These are phyloP conservation scores for Fonsecaea monophora DNA, from an alignment of 2,329 filamentous ascomycete species.

Conservation along the genomic window DNA sequence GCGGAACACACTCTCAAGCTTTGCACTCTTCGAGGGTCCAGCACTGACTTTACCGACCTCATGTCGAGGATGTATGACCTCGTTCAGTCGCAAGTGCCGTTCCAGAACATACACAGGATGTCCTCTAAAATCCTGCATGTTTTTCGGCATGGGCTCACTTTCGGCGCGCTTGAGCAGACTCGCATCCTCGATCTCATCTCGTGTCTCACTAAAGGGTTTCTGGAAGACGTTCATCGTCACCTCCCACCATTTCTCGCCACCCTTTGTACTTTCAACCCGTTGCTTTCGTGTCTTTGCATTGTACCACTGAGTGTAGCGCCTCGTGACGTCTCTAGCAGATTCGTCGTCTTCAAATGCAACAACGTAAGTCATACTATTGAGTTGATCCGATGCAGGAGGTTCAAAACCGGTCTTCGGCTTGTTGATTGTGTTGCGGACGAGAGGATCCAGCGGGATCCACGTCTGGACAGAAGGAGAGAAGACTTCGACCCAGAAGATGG, in stretches of 20 bases:
- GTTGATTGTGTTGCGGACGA: conserved; percentile 80
- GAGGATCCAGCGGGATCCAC: conserved; percentile 86
- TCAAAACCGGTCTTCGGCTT: conserved; percentile 75
- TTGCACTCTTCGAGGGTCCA: conserved; percentile 60
- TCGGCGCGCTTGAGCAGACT: conserved; percentile 75
- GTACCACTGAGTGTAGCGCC: conserved; percentile 84
- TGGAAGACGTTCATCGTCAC: conserved; percentile 52
- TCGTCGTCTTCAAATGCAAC: conserved; percentile 84
- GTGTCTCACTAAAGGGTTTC: conserved; percentile 60
- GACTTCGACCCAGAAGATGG: conserved; percentile 93
- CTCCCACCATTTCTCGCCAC: conserved; percentile 64
- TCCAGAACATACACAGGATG: conserved; percentile 85
- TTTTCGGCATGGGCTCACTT: conserved; percentile 82
- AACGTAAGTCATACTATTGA: conserved; percentile 82
- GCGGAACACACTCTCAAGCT: conserved; percentile 80
- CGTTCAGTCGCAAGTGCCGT: conserved; percentile 80
- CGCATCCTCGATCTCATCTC: conserved; percentile 83
- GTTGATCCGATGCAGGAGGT: conserved; percentile 76
- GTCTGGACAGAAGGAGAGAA: conserved; percentile 86
- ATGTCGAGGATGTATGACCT: conserved; percentile 76
- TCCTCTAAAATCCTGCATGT: conserved; percentile 84
- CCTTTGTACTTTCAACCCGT: conserved; percentile 73
- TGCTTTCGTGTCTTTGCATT: conserved; percentile 85
- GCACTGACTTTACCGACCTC: conserved; percentile 79
- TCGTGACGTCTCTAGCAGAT: conserved; percentile 81